Conservation (phyloP, 495 filamentous ascomycete genomes). For the Xylaria palmicola region DNA sequence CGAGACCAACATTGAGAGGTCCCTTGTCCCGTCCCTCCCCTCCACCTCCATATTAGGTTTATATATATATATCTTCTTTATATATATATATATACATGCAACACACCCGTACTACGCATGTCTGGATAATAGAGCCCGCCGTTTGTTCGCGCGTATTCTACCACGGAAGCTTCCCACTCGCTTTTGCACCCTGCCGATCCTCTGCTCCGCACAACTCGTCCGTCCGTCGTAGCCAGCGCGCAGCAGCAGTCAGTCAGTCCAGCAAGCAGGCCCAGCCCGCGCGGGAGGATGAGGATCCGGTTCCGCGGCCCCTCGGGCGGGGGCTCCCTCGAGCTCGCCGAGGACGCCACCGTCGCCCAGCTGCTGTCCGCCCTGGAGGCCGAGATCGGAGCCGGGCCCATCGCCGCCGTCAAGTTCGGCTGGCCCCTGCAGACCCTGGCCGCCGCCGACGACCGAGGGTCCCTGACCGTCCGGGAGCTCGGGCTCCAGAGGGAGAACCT, state of each 20-base stretch:
- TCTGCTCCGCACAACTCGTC: no score
- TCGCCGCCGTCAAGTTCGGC: conserved; percentile 83
- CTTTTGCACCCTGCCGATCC: no score
- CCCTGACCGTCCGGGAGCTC: conserved; percentile 44
- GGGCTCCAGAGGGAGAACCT: conserved; percentile 81
- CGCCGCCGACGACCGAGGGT: conserved; percentile 52
- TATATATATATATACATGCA: no score
- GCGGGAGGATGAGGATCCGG: conserved; percentile 34
- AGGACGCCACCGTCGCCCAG: conserved; percentile 63
- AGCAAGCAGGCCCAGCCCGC: not conserved
- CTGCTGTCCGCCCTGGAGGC: conserved; percentile 48
- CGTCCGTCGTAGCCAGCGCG: no score
- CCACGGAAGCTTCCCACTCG: no score
- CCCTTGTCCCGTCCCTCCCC: no score
- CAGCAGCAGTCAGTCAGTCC: not conserved
- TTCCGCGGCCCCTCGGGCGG: conserved; percentile 39
- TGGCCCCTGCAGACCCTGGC: conserved; percentile 75
- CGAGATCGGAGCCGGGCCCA: conserved; percentile 39
- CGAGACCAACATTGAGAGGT: no score
- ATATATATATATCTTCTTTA: no score
- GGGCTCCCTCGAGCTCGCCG: conserved; percentile 59
- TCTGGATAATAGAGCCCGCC: no score
- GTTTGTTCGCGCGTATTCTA: no score
- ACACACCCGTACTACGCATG: no score
- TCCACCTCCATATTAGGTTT: no score